Evolutionary conservation across 108 stramenopile genomes (phyloP).

Genomic region (Licmophora abbreviata): DNA sequence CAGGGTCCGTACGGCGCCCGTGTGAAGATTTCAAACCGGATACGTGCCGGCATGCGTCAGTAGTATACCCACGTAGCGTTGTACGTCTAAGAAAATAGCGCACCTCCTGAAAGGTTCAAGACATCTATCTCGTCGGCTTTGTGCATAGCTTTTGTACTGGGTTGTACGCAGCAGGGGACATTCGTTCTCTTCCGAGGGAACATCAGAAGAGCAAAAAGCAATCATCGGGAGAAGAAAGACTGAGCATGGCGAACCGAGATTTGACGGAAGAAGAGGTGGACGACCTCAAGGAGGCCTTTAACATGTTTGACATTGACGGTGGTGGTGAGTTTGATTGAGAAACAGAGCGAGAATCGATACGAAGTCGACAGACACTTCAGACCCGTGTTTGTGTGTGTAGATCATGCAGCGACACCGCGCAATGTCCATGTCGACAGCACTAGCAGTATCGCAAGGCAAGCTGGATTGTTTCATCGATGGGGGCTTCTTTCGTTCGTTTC

Average conservation of each 20-base stretch:
- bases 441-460: too few species aligned
- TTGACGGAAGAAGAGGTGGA: conserved; percentile 75
- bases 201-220: background rate
- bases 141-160: background rate
- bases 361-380: too few species aligned
- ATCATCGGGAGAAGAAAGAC: too few species aligned
- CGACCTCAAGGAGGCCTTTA: conserved; percentile 85
- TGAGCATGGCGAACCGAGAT: conserved; percentile 6
- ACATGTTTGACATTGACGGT: conserved; percentile 83
- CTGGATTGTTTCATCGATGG: too few species aligned
- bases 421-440: too few species aligned
- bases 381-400: too few species aligned
- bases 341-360: too few species aligned
- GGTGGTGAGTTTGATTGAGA: too few species aligned
- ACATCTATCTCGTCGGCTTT: conserved; percentile 1
- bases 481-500: too few species aligned
- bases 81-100: background rate
- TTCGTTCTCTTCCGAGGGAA: background rate
- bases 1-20: background rate
- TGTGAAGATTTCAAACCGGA: background rate
- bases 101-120: conserved; percentile 5
- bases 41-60: background rate
- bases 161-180: background rate
- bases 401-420: too few species aligned
- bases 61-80: background rate